Evolutionary conservation across 2,329 filamentous ascomycete species (phyloP).

Genomic region (Diaporthe citrichinensis): DNA sequence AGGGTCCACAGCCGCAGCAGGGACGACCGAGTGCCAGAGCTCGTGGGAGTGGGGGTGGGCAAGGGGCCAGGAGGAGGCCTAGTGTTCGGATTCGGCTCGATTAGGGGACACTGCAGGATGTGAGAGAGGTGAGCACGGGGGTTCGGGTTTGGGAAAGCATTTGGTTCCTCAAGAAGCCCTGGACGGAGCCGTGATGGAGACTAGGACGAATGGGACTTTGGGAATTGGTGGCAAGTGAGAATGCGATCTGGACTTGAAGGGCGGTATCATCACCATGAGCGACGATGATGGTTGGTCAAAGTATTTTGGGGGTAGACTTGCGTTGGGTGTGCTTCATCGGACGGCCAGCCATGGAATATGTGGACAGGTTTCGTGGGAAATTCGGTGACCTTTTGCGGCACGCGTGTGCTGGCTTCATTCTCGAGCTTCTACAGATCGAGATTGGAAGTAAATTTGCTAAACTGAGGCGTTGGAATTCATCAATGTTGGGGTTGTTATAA

Average conservation of each 20-base stretch:
- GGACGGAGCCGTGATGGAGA: not conserved
- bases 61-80: not conserved
- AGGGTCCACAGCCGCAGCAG: rapidly evolving
- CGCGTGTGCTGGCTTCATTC: not conserved
- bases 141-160: rapidly evolving
- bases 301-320: not conserved
- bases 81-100: not conserved
- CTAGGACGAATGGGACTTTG: not conserved
- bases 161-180: not conserved
- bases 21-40: no score
- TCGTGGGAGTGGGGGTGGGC: not conserved
- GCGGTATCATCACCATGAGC: not conserved
- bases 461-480: not conserved
- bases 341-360: not conserved
- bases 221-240: not conserved
- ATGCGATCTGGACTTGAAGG: not conserved
- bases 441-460: not conserved
- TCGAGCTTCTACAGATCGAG: not conserved
- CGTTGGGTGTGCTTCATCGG: not conserved
- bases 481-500: not conserved
- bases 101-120: not conserved
- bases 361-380: not conserved
- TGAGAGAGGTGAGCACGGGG: not conserved
- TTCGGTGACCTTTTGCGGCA: not conserved
- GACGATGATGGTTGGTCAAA: not conserved